Conservation (phyloP, 1,284 basidiomycete genomes). For the Fomitopsis palustris region DNA sequence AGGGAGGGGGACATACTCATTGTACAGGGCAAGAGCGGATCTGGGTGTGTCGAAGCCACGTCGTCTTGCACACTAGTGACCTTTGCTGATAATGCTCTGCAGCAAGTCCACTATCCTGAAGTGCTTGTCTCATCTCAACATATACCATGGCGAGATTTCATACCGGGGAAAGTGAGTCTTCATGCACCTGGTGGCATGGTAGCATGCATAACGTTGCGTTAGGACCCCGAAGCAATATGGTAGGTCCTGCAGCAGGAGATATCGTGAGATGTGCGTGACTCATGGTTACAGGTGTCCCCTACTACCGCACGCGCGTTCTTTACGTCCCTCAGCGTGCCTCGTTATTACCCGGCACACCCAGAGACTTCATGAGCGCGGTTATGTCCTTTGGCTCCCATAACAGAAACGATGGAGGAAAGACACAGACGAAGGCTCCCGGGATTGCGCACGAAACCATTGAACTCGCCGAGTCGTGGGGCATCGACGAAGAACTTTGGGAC, state of each 20-base stretch:
- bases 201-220: neutral
- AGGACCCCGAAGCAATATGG: slow-evolving; percentile 57
- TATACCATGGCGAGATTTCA: slow-evolving; percentile 65
- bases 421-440: slow-evolving; percentile 17
- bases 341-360: slow-evolving; percentile 76
- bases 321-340: slow-evolving; percentile 87
- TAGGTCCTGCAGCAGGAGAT: slow-evolving; percentile 21
- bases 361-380: slow-evolving; percentile 63
- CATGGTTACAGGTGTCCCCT: slow-evolving; percentile 58
- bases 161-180: slow-evolving; percentile 61
- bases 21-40: slow-evolving; percentile 72
- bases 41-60: slow-evolving; percentile 40
- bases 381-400: slow-evolving; percentile 53
- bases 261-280: neutral
- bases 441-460: slow-evolving; percentile 39
- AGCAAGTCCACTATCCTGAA: slow-evolving; percentile 82
- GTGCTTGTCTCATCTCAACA: slow-evolving; percentile 75
- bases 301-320: slow-evolving; percentile 71
- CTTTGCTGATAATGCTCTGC: neutral
- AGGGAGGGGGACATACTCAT: slow-evolving; percentile 71
- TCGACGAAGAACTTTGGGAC: slow-evolving; percentile 69
- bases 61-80: neutral
- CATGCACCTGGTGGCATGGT: neutral
- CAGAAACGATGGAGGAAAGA: slow-evolving; percentile 12
- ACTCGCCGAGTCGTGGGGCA: slow-evolving; percentile 65